A percentile compares a stretch with the other conserved stretches of the same genome.
These are phyloP conservation scores for Larix kaempferi DNA, from an alignment of 75 land plant species.

Conservation along the genomic window DNA sequence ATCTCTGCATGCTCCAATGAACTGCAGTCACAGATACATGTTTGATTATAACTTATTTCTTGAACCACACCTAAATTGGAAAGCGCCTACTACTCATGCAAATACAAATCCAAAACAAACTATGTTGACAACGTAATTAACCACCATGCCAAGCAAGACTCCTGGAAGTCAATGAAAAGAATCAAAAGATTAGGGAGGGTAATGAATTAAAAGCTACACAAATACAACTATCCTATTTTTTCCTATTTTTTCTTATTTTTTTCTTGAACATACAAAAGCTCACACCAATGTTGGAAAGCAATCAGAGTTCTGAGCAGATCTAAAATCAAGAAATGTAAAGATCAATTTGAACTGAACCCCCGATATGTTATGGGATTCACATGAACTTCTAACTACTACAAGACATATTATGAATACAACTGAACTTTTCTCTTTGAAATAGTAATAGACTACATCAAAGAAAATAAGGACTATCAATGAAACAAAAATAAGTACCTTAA, in stretches of 20 bases:
- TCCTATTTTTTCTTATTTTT: no score
- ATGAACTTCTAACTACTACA: no score
- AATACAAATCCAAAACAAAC: background rate
- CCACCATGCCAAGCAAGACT: background rate
- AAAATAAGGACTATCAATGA: background rate
- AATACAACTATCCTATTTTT: no score
- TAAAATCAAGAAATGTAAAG: no score
- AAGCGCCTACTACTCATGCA: background rate
- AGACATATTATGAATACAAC: no score
- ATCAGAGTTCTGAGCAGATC: no score
- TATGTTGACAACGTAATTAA: background rate
- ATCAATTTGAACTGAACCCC: no score
- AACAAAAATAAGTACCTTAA: conserved; percentile 37
- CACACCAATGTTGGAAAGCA: no score
- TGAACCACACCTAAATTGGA: background rate
- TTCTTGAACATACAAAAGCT: no score
- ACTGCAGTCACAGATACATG: conserved; percentile 35
- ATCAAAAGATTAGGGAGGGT: background rate
- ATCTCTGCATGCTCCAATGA: conserved; percentile 93
- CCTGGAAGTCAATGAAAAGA: background rate
- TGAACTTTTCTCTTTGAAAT: no score
- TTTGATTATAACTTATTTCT: background rate
- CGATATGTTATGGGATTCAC: no score
- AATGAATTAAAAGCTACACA: background rate
- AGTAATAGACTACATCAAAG: background rate